Evolutionary conservation across 2,329 filamentous ascomycete genomes (phyloP), one percentile per base, ranked within the genome.

Genomic region (Basipetospora chlamydospora): DNA sequence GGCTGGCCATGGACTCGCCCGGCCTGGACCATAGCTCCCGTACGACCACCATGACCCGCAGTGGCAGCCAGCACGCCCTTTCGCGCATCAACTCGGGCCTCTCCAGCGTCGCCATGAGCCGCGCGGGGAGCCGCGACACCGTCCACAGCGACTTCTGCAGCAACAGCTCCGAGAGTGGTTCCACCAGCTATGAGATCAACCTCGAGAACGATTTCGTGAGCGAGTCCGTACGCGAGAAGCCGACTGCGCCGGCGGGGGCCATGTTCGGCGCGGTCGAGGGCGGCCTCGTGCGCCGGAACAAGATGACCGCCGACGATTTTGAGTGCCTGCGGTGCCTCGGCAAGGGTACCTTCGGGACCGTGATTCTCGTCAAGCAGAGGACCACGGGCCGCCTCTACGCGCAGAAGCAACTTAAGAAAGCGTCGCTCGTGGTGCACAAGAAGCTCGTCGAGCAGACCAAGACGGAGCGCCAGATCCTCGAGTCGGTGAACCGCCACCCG

Each of bases 351-450:
- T 98, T 90, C 53, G 90, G 90, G 25, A 98, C 88, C 1, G 92
- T 98, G 9, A 64, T 94, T 31, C 70, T 98, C 20, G 92, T 98
- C 42, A 90, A 87, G 60, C 88, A 98, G 60, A 76, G 75, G 35
- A 63, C 74, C 21, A 95, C 87, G 2, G 90, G 90, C 28, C 78
- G 83, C 29, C 71, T 98, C 5, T 98, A 87, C 51, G 92, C 90
- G 1, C 92, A 98, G 63, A 98, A 98, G 64, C 88, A 96, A 59
- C 90, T 98, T 61, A 90, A 88, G 56, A 98, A 98, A 61, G 90
- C 92, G 1, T 93, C 86, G 7, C 65, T 98, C 36, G 85, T 87
- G 1, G 84, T 98, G 26, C 87, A 95, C 60, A 95, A 94, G 67
- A 86, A 87, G 55, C 72, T 96, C 22, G 76, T 98, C 35, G 87